phyloP scores from a whole-genome alignment of 2,329 filamentous ascomycete species.

The Ophiostoma sp. region DNA sequence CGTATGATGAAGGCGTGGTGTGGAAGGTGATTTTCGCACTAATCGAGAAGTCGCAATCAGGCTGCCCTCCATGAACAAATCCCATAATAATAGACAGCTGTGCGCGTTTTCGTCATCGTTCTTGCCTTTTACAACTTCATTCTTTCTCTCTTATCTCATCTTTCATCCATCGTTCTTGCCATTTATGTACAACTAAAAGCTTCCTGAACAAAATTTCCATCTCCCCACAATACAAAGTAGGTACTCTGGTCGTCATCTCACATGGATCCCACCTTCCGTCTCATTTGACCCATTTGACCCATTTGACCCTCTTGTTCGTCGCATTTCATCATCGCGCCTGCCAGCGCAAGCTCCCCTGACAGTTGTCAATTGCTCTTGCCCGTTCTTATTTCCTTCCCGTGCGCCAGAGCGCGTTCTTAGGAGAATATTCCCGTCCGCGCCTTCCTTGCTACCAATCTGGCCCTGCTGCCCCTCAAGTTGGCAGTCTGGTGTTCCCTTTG shows the following conservation, averaged over 20 bases:
- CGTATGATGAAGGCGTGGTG: no score
- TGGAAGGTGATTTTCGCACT: constrained; percentile 3
- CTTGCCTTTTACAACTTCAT: constrained; percentile 1
- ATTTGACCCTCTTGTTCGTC: constrained; percentile 5
- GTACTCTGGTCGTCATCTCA: not conserved
- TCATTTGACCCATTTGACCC: not conserved
- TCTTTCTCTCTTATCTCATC: not conserved
- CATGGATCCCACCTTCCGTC: not conserved
- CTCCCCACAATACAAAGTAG: not conserved
- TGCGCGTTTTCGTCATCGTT: not conserved
- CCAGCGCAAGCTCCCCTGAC: not conserved
- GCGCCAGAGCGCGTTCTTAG: constrained; percentile 6
- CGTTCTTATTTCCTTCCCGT: constrained; percentile 7
- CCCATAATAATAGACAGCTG: not conserved
- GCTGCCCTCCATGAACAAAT: constrained; percentile 1
- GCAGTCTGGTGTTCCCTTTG: not conserved
- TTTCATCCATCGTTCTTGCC: not conserved
- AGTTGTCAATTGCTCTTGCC: not conserved
- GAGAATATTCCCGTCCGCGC: not conserved
- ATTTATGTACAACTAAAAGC: not conserved
- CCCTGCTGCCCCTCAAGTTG: not conserved
- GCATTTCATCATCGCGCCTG: constrained; percentile 11
- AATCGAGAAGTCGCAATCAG: not conserved
- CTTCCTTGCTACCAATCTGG: not conserved
- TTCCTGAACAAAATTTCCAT: not conserved